phyloP scores from a whole-genome alignment of 176 grass and related monocot species.

The Triticum urartu region DNA sequence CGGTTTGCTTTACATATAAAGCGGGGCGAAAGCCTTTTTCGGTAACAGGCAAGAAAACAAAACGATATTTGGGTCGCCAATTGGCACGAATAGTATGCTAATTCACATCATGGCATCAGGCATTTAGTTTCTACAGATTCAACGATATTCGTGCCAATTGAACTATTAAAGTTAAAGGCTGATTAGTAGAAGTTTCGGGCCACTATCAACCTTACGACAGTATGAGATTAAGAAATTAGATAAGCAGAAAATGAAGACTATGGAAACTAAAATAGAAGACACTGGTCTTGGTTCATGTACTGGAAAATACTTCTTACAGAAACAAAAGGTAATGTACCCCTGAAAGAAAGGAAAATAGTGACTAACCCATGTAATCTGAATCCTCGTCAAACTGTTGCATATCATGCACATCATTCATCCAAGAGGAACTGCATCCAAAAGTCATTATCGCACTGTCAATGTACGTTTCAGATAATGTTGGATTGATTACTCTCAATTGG shows the following conservation, averaged over 20 bases:
- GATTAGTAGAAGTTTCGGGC: not conserved
- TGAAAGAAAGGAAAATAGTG: not conserved
- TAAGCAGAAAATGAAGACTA: constrained; percentile 1
- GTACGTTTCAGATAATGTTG: constrained; percentile 8
- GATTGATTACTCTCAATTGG: not conserved
- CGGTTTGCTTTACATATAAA: too few species aligned
- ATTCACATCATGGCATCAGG: not conserved
- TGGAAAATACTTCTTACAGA: not conserved
- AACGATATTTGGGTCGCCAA: not conserved
- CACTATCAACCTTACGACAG: not conserved
- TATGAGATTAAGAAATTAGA: not conserved
- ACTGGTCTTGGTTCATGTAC: not conserved
- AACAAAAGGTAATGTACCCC: not conserved
- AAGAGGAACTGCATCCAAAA: constrained; percentile 64
- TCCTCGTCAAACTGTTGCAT: constrained; percentile 42
- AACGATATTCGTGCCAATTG: not conserved
- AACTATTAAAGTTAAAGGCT: not conserved
- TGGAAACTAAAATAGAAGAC: not conserved
- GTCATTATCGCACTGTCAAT: constrained; percentile 11
- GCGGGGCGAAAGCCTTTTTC: too few species aligned
- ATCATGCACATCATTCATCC: constrained; percentile 51
- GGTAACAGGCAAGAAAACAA: not conserved
- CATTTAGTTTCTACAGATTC: not conserved
- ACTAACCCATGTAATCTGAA: constrained; percentile 92
- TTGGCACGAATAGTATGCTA: not conserved